Percentiles rank a stretch among this genome's conserved stretches.
Evolutionary conservation across 1,139 yeast species (phyloP).

Genomic region (Groenewaldozyma sp.): DNA sequence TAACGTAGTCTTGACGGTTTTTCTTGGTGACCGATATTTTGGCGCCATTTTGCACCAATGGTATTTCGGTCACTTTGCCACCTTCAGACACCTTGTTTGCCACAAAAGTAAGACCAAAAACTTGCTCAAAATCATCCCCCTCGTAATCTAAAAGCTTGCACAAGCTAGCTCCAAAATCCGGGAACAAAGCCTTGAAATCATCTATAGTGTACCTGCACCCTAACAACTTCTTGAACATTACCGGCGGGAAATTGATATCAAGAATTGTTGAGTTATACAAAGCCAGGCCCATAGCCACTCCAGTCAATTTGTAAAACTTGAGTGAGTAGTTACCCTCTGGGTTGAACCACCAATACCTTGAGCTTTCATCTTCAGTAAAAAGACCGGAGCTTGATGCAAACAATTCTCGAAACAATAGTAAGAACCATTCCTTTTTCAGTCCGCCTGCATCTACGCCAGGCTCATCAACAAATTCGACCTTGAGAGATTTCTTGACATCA

Average conservation of each 20-base stretch:
- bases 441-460: slow-evolving; percentile 97
- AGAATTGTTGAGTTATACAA: slow-evolving; percentile 82
- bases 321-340: slow-evolving; percentile 31
- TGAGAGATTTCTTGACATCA: slow-evolving; percentile 64
- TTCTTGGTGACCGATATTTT: slow-evolving; percentile 41
- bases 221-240: slow-evolving; percentile 65
- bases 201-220: slow-evolving; percentile 45
- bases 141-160: slow-evolving; percentile 43
- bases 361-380: slow-evolving; percentile 50
- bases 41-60: slow-evolving; percentile 52
- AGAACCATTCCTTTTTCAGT: slow-evolving; percentile 85
- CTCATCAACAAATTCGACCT: slow-evolving; percentile 73
- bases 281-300: slow-evolving; percentile 82
- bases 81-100: slow-evolving; percentile 25
- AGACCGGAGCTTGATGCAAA: slow-evolving; percentile 48
- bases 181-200: slow-evolving; percentile 62
- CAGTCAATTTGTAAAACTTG: slow-evolving; percentile 64
- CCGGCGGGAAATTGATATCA: slow-evolving; percentile 67
- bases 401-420: slow-evolving; percentile 56
- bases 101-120: slow-evolving; percentile 42
- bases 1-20: slow-evolving; percentile 54
- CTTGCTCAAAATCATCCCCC: slow-evolving; percentile 36
- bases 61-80: slow-evolving; percentile 26
- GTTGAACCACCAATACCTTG: slow-evolving; percentile 69
- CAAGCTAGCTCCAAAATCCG: slow-evolving; percentile 54